phyloP scores from a whole-genome alignment of 148 eudicot genomes.

The Linanthus parryae region DNA sequence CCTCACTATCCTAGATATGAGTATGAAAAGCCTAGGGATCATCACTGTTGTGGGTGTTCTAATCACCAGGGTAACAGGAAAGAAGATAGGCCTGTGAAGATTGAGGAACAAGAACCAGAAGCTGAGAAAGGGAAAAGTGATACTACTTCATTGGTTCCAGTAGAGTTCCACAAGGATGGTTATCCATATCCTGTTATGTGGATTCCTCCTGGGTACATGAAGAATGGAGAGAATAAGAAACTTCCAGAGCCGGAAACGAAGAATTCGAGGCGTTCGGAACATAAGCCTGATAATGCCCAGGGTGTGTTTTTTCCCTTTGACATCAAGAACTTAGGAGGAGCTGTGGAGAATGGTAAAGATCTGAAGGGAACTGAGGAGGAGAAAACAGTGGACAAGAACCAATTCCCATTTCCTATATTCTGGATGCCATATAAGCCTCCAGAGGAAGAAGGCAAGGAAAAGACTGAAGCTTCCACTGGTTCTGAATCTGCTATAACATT shows the following conservation, averaged over 20 bases:
- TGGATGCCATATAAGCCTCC: slow-evolving; percentile 49
- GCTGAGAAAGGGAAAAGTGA: slow-evolving; percentile 16
- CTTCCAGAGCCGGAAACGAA: slow-evolving; percentile 7
- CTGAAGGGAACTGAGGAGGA: slow-evolving; percentile 13
- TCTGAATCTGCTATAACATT: slow-evolving; percentile 2
- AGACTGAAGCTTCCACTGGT: slow-evolving; percentile 3
- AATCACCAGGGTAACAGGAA: slow-evolving; percentile 27
- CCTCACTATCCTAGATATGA: slow-evolving; percentile 37
- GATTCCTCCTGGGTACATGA: slow-evolving; percentile 38
- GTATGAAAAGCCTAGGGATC: slow-evolving; percentile 34
- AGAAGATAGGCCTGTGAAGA: slow-evolving; percentile 32
- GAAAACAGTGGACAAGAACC: slow-evolving; percentile 15
- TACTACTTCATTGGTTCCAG: slow-evolving; percentile 31
- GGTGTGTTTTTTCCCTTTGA: slow-evolving; percentile 42
- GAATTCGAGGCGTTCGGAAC: slow-evolving; percentile 8
- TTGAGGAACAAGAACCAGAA: slow-evolving; percentile 47
- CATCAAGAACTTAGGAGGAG: slow-evolving; percentile 15
- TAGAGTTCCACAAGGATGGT: slow-evolving; percentile 14
- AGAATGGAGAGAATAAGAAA: slow-evolving; percentile 16
- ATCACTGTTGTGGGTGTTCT: slow-evolving; percentile 58
- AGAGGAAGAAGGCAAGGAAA: slow-evolving; percentile 11
- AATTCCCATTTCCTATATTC: slow-evolving; percentile 36
- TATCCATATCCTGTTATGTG: slow-evolving; percentile 35
- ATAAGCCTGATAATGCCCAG: too few relatives aligned
- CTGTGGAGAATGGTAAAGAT: slow-evolving; percentile 26